Conservation (phyloP, 2,329 filamentous ascomycete genomes). For the Periconia digitata region DNA sequence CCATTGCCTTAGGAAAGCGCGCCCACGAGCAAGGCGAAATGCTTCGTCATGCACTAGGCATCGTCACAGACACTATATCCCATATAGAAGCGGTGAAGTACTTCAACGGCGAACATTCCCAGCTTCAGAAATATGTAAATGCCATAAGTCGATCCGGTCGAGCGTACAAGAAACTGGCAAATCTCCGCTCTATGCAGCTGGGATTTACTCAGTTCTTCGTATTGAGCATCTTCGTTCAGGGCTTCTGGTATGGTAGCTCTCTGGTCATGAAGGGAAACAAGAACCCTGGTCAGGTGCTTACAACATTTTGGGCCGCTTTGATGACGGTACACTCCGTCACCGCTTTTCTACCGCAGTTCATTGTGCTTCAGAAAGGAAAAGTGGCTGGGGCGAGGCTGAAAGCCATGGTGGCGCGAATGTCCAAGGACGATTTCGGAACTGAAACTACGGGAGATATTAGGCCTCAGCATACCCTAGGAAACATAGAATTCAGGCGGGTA, state of each 20-base stretch:
- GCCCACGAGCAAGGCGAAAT: constrained; percentile 70
- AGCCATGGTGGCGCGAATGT: constrained; percentile 43
- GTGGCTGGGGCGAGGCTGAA: constrained; percentile 68
- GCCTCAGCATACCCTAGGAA: constrained; percentile 57
- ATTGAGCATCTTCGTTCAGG: constrained; percentile 78
- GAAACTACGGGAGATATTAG: constrained; percentile 15
- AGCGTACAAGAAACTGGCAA: constrained; percentile 69
- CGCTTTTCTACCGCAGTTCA: constrained; percentile 71
- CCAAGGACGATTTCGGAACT: constrained; percentile 20
- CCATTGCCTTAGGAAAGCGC: constrained; percentile 62
- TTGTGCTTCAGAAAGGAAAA: constrained; percentile 78
- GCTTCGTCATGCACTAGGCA: constrained; percentile 71
- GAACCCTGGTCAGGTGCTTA: constrained; percentile 69
- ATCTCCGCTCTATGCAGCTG: constrained; percentile 70
- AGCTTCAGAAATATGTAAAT: constrained; percentile 65
- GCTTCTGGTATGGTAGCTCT: constrained; percentile 83
- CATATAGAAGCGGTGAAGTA: constrained; percentile 86
- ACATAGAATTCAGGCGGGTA: constrained; percentile 72
- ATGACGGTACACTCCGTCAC: constrained; percentile 76
- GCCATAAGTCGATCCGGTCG: constrained; percentile 61
- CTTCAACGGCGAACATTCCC: constrained; percentile 74
- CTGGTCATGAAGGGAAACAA: constrained; percentile 64
- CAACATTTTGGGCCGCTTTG: constrained; percentile 82
- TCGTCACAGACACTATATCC: constrained; percentile 67
- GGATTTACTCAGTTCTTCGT: constrained; percentile 74